Percentiles rank a stretch among this genome's conserved stretches.
Evolutionary conservation across 1,284 basidiomycete genomes (phyloP).

Genomic region (Rhodotorula sp.): DNA sequence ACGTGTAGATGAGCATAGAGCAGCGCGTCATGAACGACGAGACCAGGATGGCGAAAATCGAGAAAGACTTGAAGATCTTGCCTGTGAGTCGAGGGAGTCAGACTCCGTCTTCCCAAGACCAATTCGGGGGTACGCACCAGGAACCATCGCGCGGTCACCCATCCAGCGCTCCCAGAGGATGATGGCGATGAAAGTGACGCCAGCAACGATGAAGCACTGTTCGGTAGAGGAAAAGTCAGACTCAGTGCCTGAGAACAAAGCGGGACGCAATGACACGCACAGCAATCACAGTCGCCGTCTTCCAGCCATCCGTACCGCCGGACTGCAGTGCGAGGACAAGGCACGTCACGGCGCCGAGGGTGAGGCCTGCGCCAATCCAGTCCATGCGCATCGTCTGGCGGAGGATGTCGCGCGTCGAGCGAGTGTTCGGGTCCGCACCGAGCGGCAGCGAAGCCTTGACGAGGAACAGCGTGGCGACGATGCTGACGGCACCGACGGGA

Average conservation of each 20-base stretch:
- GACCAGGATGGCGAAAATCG: constrained; percentile 43
- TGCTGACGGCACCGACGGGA: constrained; percentile 34
- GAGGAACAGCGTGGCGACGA: constrained; percentile 27
- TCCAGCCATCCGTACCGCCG: constrained; percentile 47
- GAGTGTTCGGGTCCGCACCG: constrained; percentile 31
- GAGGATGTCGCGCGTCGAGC: constrained; percentile 8
- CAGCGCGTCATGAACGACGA: constrained; percentile 36
- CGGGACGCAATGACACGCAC: constrained; percentile 30
- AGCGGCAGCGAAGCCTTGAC: constrained; percentile 34
- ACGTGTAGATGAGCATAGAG: constrained; percentile 34
- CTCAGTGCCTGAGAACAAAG: constrained; percentile 23
- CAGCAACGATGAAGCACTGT: constrained; percentile 45
- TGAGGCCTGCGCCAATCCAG: constrained; percentile 46
- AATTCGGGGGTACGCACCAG: no score
- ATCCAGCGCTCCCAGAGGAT: constrained; percentile 44
- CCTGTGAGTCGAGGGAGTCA: neutral
- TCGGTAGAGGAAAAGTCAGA: neutral
- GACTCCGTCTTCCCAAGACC: no score
- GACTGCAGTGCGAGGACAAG: constrained; percentile 48
- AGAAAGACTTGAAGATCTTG: constrained; percentile 42
- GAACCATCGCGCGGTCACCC: constrained; percentile 47
- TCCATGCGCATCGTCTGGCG: constrained; percentile 44
- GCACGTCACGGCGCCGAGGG: constrained; percentile 46
- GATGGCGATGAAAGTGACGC: constrained; percentile 36
- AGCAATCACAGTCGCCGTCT: constrained; percentile 49